These are phyloP conservation scores for Blumeria hordei DNA, from an alignment of 2,329 filamentous ascomycete species.

Conservation along the genomic window DNA sequence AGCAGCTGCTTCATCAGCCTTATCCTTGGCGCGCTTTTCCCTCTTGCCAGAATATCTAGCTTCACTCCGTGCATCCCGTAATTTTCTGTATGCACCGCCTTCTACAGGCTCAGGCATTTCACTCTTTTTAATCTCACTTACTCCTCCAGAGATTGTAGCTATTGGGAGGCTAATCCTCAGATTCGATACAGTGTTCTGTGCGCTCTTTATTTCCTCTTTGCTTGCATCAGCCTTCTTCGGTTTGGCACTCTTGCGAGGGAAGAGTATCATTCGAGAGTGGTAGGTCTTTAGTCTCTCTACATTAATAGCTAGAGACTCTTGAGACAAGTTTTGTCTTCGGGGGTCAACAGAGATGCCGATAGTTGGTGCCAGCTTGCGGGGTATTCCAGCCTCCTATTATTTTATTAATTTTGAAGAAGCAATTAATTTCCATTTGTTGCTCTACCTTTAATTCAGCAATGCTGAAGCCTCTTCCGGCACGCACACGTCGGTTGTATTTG, in stretches of 20 bases:
- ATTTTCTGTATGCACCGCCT: constrained; percentile 66
- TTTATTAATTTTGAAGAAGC: constrained; percentile 3
- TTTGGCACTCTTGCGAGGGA: constrained; percentile 85
- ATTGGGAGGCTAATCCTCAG: constrained; percentile 45
- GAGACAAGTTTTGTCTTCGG: constrained; percentile 90
- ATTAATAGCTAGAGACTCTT: constrained; percentile 85
- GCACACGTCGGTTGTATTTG: constrained; percentile 98
- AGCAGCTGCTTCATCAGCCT: constrained; percentile 52
- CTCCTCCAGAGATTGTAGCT: constrained; percentile 35
- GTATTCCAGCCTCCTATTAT: constrained; percentile 77
- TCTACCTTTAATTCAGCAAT: constrained; percentile 91
- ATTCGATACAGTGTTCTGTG: constrained; percentile 35
- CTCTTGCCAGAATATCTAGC: constrained; percentile 59
- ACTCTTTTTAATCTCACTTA: constrained; percentile 60
- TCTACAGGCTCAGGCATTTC: constrained; percentile 51
- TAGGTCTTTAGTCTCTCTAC: constrained; percentile 96
- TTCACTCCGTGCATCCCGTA: constrained; percentile 67
- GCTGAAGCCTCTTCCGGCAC: constrained; percentile 93
- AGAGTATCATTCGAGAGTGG: constrained; percentile 87
- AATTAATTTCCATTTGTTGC: background rate
- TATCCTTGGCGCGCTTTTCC: constrained; percentile 84
- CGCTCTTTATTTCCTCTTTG: constrained; percentile 47
- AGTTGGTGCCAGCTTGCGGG: constrained; percentile 80
- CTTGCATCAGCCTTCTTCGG: constrained; percentile 78
- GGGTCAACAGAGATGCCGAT: constrained; percentile 93